Evolutionary conservation across 345 rosid species (phyloP).

Genomic region (Carallia brachiata): DNA sequence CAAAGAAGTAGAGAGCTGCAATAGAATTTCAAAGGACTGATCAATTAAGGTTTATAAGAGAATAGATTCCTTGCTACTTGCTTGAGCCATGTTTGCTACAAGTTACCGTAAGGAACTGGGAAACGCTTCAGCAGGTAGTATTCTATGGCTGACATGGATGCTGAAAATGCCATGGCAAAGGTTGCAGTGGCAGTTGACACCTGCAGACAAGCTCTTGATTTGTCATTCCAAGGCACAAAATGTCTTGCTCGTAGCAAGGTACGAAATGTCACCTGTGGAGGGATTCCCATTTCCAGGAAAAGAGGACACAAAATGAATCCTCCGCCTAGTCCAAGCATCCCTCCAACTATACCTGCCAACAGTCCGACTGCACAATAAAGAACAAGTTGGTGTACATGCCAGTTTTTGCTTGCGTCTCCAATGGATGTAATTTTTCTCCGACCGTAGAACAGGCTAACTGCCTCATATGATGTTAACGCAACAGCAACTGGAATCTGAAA

Average conservation of each 20-base stretch:
- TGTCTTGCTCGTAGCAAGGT: not conserved
- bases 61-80: not conserved
- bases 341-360: conserved; percentile 37
- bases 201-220: conserved; percentile 15
- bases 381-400: conserved; percentile 15
- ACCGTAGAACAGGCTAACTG: conserved; percentile 41
- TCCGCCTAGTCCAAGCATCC: conserved; percentile 43
- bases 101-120: conserved; percentile 71
- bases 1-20: conserved; percentile 27
- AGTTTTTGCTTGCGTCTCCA: conserved; percentile 35
- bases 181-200: conserved; percentile 88
- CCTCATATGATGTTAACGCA: conserved; percentile 22
- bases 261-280: conserved; percentile 30
- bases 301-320: conserved; percentile 46
- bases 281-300: conserved; percentile 42
- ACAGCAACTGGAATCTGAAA: conserved; percentile 28
- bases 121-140: conserved; percentile 79
- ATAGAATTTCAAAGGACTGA: not conserved
- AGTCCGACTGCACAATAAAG: conserved; percentile 24
- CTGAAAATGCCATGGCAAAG: conserved; percentile 82
- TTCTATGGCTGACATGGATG: conserved; percentile 85
- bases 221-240: not conserved
- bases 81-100: not conserved
- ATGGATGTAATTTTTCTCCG: conserved; percentile 36
- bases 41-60: not conserved